phyloP scores from a whole-genome alignment of 495 filamentous ascomycete genomes.

The Penicillium salamii region DNA sequence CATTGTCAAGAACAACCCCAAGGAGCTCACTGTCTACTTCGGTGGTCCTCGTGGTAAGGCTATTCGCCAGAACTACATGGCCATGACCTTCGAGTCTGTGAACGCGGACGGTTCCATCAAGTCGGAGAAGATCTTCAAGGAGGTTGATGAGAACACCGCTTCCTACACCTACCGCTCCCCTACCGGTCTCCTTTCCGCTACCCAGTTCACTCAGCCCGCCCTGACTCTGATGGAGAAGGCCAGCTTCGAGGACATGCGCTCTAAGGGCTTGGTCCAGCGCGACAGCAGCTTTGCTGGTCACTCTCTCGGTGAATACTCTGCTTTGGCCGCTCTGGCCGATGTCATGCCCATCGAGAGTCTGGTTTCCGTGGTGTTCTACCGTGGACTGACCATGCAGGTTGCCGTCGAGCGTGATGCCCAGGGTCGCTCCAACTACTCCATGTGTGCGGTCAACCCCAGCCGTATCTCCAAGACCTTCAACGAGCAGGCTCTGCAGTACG shows the following conservation, averaged over 20 bases:
- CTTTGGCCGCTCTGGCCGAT: slow-evolving; percentile 91
- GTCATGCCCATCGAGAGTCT: slow-evolving; percentile 99
- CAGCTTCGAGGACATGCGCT: slow-evolving; percentile 97
- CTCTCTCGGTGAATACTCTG: slow-evolving; percentile 97
- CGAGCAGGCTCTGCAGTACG: slow-evolving; percentile 91
- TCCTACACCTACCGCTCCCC: slow-evolving; percentile 97
- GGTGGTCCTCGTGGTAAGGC: slow-evolving; percentile 95
- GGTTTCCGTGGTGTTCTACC: slow-evolving; percentile 98
- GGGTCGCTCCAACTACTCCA: slow-evolving; percentile 94
- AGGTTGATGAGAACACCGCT: slow-evolving; percentile 83
- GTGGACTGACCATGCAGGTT: slow-evolving; percentile 98
- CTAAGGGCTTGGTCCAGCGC: slow-evolving; percentile 91
- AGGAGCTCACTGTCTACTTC: slow-evolving; percentile 98
- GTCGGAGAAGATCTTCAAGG: slow-evolving; percentile 99
- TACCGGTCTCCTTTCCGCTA: slow-evolving; percentile 91
- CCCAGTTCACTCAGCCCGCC: slow-evolving; percentile 97
- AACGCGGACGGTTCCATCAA: slow-evolving; percentile 86
- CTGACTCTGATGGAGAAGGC: slow-evolving; percentile 99
- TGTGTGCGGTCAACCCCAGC: slow-evolving; percentile 98
- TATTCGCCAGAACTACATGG: slow-evolving; percentile 98
- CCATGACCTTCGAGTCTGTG: slow-evolving; percentile 98
- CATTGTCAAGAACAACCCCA: slow-evolving; percentile 99
- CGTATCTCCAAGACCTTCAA: slow-evolving; percentile 97
- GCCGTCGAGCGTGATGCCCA: slow-evolving; percentile 93
- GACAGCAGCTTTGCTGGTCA: slow-evolving; percentile 98